Percentiles rank a stretch among this genome's conserved stretches.
These are phyloP conservation scores for Mallotus nudiflorus DNA, from an alignment of 345 rosid genomes.

Conservation along the genomic window DNA sequence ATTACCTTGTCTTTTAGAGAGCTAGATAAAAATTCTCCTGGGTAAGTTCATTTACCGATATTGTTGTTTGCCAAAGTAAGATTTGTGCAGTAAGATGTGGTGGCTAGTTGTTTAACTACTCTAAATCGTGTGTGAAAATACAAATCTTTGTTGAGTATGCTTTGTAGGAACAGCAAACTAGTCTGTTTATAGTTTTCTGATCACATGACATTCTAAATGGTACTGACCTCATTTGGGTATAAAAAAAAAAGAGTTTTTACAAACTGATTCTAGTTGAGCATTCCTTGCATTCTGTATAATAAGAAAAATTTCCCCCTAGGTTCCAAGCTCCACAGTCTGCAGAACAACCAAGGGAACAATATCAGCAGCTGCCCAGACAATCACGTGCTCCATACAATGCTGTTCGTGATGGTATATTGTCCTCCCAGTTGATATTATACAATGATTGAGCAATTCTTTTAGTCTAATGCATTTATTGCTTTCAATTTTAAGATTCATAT, in stretches of 20 bases:
- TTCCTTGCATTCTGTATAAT: slow-evolving; percentile 5
- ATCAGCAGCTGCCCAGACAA: slow-evolving; percentile 49
- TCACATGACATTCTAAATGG: background rate
- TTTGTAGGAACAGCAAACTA: too few species aligned
- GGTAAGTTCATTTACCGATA: slow-evolving; percentile 48
- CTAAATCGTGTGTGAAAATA: background rate
- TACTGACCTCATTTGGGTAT: background rate
- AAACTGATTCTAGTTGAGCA: background rate
- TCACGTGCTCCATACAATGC: slow-evolving; percentile 47
- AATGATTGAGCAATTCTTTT: background rate
- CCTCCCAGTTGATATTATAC: slow-evolving; percentile 6
- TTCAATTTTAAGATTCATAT: slow-evolving; percentile 40
- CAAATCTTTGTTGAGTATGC: background rate
- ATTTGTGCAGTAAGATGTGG: slow-evolving; percentile 1
- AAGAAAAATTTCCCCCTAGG: slow-evolving; percentile 35
- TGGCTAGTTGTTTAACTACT: background rate
- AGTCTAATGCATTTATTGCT: background rate
- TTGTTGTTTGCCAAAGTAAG: background rate
- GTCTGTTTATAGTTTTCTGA: background rate
- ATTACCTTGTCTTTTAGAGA: slow-evolving; percentile 74
- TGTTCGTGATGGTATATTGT: slow-evolving; percentile 60
- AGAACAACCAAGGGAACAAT: slow-evolving; percentile 64
- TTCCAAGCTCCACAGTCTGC: slow-evolving; percentile 72
- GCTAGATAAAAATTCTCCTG: slow-evolving; percentile 67
- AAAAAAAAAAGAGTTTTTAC: background rate